phyloP scores from a whole-genome alignment of 2,329 filamentous ascomycete genomes.

The Aspergillus novoparasiticus region DNA sequence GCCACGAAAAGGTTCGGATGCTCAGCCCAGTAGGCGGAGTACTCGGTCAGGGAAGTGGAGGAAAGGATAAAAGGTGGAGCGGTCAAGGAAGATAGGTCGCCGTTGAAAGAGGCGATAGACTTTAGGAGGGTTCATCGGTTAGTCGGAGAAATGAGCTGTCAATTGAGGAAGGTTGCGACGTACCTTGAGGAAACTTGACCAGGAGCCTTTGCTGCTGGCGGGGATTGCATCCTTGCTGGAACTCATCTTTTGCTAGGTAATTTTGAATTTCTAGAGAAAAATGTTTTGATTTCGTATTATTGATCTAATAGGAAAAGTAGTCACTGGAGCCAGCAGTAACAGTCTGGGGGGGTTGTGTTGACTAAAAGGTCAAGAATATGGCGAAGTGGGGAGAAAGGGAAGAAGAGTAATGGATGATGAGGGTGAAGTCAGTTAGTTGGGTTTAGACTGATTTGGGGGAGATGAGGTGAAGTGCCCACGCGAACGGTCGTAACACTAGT shows the following conservation, averaged over 20 bases:
- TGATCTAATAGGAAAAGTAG: neutral
- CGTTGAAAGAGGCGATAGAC: slow-evolving; percentile 79
- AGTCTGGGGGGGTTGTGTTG: neutral
- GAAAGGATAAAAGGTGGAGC: slow-evolving; percentile 83
- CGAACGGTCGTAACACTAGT: slow-evolving; percentile 2
- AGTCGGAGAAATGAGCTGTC: neutral
- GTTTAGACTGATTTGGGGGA: neutral
- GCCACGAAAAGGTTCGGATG: slow-evolving; percentile 78
- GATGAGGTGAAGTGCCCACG: neutral
- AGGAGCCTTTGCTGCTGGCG: slow-evolving; percentile 47
- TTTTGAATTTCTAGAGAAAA: slow-evolving; percentile 5
- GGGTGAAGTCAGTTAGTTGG: neutral
- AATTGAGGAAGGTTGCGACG: slow-evolving; percentile 6
- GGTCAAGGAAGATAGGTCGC: slow-evolving; percentile 77
- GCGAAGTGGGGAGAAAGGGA: neutral
- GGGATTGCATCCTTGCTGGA: slow-evolving; percentile 46
- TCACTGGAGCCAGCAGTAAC: neutral
- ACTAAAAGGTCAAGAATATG: neutral
- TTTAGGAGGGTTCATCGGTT: slow-evolving; percentile 19
- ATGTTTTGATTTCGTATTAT: neutral
- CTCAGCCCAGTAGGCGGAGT: slow-evolving; percentile 81
- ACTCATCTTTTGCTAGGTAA: slow-evolving; percentile 24
- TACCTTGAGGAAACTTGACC: slow-evolving; percentile 53
- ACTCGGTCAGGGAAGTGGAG: slow-evolving; percentile 75
- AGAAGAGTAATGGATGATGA: neutral